Evolutionary conservation across 441 rosid genomes (phyloP), one percentile per base, ranked within the genome.

Genomic region (Brassica balearica): DNA sequence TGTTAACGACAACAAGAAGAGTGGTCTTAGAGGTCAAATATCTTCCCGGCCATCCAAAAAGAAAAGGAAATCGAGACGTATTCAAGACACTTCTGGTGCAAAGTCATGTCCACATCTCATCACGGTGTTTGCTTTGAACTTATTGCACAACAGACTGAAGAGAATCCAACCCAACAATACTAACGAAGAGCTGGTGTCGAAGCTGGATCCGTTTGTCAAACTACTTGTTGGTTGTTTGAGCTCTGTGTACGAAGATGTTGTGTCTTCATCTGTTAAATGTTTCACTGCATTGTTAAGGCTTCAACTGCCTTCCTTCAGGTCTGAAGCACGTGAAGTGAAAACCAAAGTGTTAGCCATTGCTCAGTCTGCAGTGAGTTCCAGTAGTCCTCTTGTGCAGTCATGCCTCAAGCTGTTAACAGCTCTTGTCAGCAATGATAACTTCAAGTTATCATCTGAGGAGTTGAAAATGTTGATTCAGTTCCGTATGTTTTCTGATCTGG

Each of bases 121-220:
- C 71, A 84, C 91, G 2, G 89, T 82, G 65, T 91, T 92, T 86
- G 90, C 96, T 78, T 90, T 94, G 62, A 84, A 84, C 46, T 72
- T 94, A 79, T 83, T 92, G 71, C 82, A 84, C 68, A 87, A 79
- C 68, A 84, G 79, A 72, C 66, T 91, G 63, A 91, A 85, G 87
- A 86, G 75, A 72, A 34, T 79, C 67, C 87, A 88, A 86, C 63
- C 78, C 69, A 88, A 80, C 62, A 83, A 77, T 77, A 76, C 76
- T 66, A 81, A 85, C 80, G 84, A 73, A 70, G 74, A 82, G 55
- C 78, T 87, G 48, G 72, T 89, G 48, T 86, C 95, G 0, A 91
- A 79, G 94, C 78, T 92, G 91, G 96, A 92, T 82, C 96, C 98
- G 6, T 94, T 94, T 78, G 88, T 94, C 62, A 82, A 77, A 77